Conservation (phyloP, 2,329 filamentous ascomycete genomes). For the Zymoseptoria brevis region DNA sequence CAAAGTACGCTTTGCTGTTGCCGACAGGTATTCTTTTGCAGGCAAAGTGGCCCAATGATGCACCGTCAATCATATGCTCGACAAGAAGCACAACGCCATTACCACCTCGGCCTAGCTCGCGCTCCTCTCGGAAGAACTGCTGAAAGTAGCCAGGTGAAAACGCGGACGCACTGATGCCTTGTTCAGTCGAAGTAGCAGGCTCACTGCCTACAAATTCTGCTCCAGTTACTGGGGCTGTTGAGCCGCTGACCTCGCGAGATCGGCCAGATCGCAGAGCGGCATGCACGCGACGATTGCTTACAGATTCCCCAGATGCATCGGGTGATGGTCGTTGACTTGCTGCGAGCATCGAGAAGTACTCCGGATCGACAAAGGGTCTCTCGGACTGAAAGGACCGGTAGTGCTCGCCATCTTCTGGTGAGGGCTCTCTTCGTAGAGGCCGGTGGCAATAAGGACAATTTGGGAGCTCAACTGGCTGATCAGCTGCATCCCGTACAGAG, state of each 20-base stretch:
- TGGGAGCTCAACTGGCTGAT: slow-evolving; percentile 48
- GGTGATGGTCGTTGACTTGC: slow-evolving; percentile 38
- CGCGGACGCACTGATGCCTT: slow-evolving; percentile 74
- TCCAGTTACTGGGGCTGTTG: slow-evolving; percentile 39
- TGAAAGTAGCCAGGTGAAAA: slow-evolving; percentile 92
- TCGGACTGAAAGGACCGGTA: slow-evolving; percentile 43
- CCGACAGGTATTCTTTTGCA: slow-evolving; percentile 94
- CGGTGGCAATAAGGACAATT: slow-evolving; percentile 91
- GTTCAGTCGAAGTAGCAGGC: slow-evolving; percentile 34
- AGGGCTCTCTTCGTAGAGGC: slow-evolving; percentile 46
- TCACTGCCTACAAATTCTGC: slow-evolving; percentile 42
- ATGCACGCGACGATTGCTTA: slow-evolving; percentile 38
- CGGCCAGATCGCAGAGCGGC: slow-evolving; percentile 26
- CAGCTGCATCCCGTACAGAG: slow-evolving; percentile 61
- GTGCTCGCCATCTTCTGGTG: slow-evolving; percentile 29
- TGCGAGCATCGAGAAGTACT: slow-evolving; percentile 92
- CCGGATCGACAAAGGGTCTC: slow-evolving; percentile 65
- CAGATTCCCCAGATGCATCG: slow-evolving; percentile 38
- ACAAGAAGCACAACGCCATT: slow-evolving; percentile 95
- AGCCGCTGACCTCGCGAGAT: slow-evolving; percentile 26
- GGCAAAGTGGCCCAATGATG: slow-evolving; percentile 80
- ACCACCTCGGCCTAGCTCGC: slow-evolving; percentile 77
- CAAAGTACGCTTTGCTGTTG: slow-evolving; percentile 84
- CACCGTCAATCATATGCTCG: slow-evolving; percentile 81
- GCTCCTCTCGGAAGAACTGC: slow-evolving; percentile 85